Evolutionary conservation across 768 basidiomycete genomes (phyloP).

Genomic region (Lactarius akahatsu): DNA sequence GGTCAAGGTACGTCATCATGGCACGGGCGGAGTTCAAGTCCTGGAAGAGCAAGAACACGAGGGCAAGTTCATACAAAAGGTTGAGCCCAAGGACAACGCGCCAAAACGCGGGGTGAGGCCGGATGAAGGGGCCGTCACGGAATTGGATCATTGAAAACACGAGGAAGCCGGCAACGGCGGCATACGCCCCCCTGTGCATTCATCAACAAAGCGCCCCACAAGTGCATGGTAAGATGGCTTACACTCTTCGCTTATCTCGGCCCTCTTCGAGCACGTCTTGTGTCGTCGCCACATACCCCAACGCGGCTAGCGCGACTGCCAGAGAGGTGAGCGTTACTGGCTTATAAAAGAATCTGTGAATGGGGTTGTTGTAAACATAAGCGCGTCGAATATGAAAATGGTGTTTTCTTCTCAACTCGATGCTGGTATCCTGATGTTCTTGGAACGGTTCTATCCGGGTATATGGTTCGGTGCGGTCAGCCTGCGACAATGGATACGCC

Average conservation of each 20-base stretch:
- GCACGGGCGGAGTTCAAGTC: slow-evolving; percentile 71
- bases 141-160: slow-evolving; percentile 86
- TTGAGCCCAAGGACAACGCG: slow-evolving; percentile 76
- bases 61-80: slow-evolving; percentile 74
- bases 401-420: slow-evolving; percentile 57
- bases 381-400: slow-evolving; percentile 10
- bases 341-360: slow-evolving; percentile 77
- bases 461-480: slow-evolving; percentile 80
- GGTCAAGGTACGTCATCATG: slow-evolving; percentile 81
- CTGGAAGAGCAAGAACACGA: slow-evolving; percentile 86
- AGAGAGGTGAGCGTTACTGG: slow-evolving; percentile 78
- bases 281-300: slow-evolving; percentile 82
- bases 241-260: slow-evolving; percentile 77
- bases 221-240: slow-evolving; percentile 35
- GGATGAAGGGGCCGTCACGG: slow-evolving; percentile 85
- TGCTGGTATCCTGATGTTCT: slow-evolving; percentile 76
- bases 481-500: slow-evolving; percentile 43
- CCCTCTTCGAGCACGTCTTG: slow-evolving; percentile 86
- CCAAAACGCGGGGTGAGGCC: slow-evolving; percentile 89
- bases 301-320: slow-evolving; percentile 57
- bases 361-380: slow-evolving; percentile 17
- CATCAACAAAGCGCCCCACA: slow-evolving; percentile 8
- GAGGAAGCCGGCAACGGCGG: slow-evolving; percentile 70
- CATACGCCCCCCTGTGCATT: slow-evolving; percentile 65
- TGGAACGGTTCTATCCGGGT: slow-evolving; percentile 83